Base-by-base conservation (phyloP, 192 early-diverging fungal genomes). In the Backusella liffmaniae region DNA sequence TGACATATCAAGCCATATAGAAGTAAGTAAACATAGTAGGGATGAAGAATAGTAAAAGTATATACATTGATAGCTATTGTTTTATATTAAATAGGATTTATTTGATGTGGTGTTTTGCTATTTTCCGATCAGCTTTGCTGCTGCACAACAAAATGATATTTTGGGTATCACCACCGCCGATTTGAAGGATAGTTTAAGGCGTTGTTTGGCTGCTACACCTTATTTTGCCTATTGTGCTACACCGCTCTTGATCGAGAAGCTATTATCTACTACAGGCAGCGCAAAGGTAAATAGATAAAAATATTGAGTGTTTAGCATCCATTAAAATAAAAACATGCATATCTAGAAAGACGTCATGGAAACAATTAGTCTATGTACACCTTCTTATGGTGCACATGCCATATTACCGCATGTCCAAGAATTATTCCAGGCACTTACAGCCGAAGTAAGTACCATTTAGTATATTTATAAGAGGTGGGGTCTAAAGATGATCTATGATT, bases 91-190 rank as follows among this genome's bases (percentile, higher is more conserved):
- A 21, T 74, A 94, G 88, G 96, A 97, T 72, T 74, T 99, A 51
- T 99, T 99, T 82, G 96, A 99, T 68, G 90, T 98, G 26, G 87
- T 96, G 34, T 99, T 98, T 74, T 99, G 97, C 86, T 99, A 99
- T 85, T 99, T 99, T 77, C 98, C 98, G 1, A 99, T 99, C 80
- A 99, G 97, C 6, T 99, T 99, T 82, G 92, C 92, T 83, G 56
- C 56, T 29, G 91, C 96, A 8, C 91, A 96, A 1, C 93, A 94
- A 23, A 92, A 94, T 77, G 97, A 99, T 86, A 90, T 92, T 5
- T 94, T 94, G 53, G 94, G 93, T 8, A 97, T 99, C 41, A 96
- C 98, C 13, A 86, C 97, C 6, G 94, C 96, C 32, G 88, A 96
- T 82, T 83, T 99, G n/a, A 98, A 98, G 83, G 35, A 82, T 9